A percentile compares a stretch with the other conserved stretches of the same genome.
Evolutionary conservation across 2,329 filamentous ascomycete genomes (phyloP).

Genomic region (Fusarium sp.): DNA sequence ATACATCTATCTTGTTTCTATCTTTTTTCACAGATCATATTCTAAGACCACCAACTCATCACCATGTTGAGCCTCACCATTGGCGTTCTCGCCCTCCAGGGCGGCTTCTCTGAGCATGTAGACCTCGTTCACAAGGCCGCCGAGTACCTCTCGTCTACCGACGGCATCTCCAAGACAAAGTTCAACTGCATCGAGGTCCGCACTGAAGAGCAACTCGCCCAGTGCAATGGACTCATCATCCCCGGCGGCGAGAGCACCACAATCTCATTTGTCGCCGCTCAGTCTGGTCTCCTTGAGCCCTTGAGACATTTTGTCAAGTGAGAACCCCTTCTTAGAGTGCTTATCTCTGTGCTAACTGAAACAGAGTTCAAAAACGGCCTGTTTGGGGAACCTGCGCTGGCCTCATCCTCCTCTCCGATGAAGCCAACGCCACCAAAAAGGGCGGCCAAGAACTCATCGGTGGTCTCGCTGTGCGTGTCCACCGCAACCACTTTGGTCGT

Average conservation of each 20-base stretch:
- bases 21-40: background rate
- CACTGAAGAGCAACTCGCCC: constrained; percentile 75
- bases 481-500: constrained; percentile 93
- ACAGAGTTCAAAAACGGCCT: constrained; percentile 79
- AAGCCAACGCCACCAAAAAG: constrained; percentile 88
- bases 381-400: constrained; percentile 98
- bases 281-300: constrained; percentile 85
- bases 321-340: constrained; percentile 45
- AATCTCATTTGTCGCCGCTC: constrained; percentile 87
- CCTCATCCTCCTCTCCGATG: constrained; percentile 88
- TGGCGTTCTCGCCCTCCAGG: constrained; percentile 82
- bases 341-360: background rate
- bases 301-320: constrained; percentile 92
- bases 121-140: constrained; percentile 78
- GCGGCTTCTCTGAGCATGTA: constrained; percentile 91
- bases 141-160: constrained; percentile 54
- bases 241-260: constrained; percentile 96
- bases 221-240: constrained; percentile 86
- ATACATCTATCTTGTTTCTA: background rate
- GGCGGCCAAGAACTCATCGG: constrained; percentile 95
- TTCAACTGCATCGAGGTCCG: constrained; percentile 84
- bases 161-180: constrained; percentile 38
- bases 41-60: background rate
- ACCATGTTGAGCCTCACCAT: constrained; percentile 58
- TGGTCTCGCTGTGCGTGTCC: constrained; percentile 89